Evolutionary conservation across 1,284 basidiomycete species (phyloP).

Genomic region (Cryptococcus depauperatus): DNA sequence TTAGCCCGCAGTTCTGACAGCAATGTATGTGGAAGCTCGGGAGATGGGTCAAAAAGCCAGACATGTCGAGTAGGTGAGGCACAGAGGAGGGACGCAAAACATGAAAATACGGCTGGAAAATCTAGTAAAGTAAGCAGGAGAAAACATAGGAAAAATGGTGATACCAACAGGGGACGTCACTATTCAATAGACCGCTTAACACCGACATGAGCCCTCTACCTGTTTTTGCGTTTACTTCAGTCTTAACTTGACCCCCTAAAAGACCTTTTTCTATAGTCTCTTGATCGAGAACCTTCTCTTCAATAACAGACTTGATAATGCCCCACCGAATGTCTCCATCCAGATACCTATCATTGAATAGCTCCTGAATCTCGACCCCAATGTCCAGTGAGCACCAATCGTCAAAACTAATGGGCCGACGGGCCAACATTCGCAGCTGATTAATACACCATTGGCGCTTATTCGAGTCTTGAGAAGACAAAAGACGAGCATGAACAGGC

Average conservation of each 20-base stretch:
- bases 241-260: slow-evolving; percentile 18
- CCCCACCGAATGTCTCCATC: slow-evolving; percentile 16
- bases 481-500: slow-evolving; percentile 20
- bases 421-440: slow-evolving; percentile 16
- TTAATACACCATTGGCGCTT: slow-evolving; percentile 24
- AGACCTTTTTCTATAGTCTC: slow-evolving; percentile 31
- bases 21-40: slow-evolving; percentile 55
- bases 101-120: slow-evolving; percentile 55
- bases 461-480: slow-evolving; percentile 13
- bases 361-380: slow-evolving; percentile 22
- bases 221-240: slow-evolving; percentile 1
- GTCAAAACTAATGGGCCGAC: slow-evolving; percentile 21
- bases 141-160: slow-evolving; percentile 19
- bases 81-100: slow-evolving; percentile 48
- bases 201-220: slow-evolving; percentile 21
- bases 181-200: slow-evolving; percentile 43
- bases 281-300: slow-evolving; percentile 13
- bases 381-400: slow-evolving; percentile 29
- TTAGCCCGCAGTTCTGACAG: slow-evolving; percentile 79
- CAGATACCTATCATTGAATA: slow-evolving; percentile 14
- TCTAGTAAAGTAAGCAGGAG: slow-evolving; percentile 47
- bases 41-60: slow-evolving; percentile 57
- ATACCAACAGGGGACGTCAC: slow-evolving; percentile 31
- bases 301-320: slow-evolving; percentile 17
- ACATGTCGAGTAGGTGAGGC: slow-evolving; percentile 53